phyloP scores from a whole-genome alignment of 768 basidiomycete species.

The Tulasnella sp. region DNA sequence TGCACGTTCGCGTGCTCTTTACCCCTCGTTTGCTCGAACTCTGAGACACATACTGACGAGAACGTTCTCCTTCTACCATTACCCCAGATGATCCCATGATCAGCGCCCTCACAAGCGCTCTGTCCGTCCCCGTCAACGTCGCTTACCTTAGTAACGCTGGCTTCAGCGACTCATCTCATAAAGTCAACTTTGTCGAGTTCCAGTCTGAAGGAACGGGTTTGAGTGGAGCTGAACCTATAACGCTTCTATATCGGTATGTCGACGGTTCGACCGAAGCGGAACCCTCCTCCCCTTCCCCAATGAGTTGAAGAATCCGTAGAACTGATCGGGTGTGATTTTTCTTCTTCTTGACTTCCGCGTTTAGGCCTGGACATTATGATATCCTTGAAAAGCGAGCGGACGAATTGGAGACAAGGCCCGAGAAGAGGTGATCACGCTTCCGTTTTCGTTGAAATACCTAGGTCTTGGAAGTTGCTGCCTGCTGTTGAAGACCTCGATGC shows the following conservation, averaged over 20 bases:
- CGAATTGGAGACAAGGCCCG: neutral
- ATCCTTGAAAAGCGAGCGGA: conserved; percentile 38
- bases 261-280: neutral
- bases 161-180: conserved; percentile 25
- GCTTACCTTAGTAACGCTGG: conserved; percentile 69
- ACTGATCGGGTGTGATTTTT: neutral
- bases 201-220: conserved; percentile 37
- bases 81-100: conserved; percentile 71
- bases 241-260: conserved; percentile 67
- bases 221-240: conserved; percentile 44
- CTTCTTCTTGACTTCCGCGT: neutral
- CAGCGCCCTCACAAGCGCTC: conserved; percentile 59
- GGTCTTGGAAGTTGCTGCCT: neutral
- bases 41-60: neutral
- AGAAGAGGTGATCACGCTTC: neutral
- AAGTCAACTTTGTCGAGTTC: conserved; percentile 63
- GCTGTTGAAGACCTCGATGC: neutral
- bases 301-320: conserved; percentile 7
- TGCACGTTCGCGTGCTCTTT: too few species aligned
- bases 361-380: conserved; percentile 84
- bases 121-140: conserved; percentile 59
- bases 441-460: neutral
- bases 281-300: conserved; percentile 1
- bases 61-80: conserved; percentile 11
- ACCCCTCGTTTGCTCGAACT: neutral